These are phyloP conservation scores for Aspergillus taichungensis DNA, from an alignment of 495 filamentous ascomycete species.

Conservation along the genomic window DNA sequence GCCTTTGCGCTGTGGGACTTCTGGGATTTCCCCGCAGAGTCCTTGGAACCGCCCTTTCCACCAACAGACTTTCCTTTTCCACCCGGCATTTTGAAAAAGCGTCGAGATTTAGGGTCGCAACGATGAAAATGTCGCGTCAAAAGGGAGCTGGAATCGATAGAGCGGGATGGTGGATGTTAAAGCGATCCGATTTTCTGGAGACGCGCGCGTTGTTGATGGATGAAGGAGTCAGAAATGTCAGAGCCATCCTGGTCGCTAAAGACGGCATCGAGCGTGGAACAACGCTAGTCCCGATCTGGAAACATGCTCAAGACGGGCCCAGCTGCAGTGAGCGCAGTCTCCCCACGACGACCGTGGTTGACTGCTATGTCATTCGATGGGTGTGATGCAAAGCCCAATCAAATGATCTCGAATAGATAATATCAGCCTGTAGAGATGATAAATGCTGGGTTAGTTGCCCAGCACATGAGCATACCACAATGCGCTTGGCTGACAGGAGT, in stretches of 20 bases:
- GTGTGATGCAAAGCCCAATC: not conserved
- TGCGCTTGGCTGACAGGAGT: too few species aligned
- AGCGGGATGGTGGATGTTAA: slow-evolving; percentile 26
- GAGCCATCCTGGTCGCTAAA: slow-evolving; percentile 37
- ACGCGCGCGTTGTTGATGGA: slow-evolving; percentile 44
- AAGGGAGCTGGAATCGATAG: slow-evolving; percentile 12
- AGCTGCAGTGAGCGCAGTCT: too few species aligned
- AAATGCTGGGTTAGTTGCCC: too few species aligned
- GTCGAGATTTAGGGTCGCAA: slow-evolving; percentile 21
- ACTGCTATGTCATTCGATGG: not conserved
- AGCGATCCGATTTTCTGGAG: slow-evolving; percentile 23
- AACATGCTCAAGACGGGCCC: slow-evolving; percentile 8
- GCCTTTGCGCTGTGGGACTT: slow-evolving; percentile 98
- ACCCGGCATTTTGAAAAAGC: slow-evolving; percentile 55
- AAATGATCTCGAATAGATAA: too few species aligned
- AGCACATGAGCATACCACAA: too few species aligned
- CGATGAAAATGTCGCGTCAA: slow-evolving; percentile 17
- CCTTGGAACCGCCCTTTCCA: slow-evolving; percentile 81
- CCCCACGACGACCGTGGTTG: slow-evolving; percentile 4
- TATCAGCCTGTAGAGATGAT: too few species aligned
- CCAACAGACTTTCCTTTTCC: slow-evolving; percentile 93
- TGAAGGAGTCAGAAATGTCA: slow-evolving; percentile 42
- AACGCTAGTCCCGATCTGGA: slow-evolving; percentile 34
- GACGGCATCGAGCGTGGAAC: slow-evolving; percentile 24
- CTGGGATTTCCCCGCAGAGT: slow-evolving; percentile 73